Base-by-base conservation (phyloP, 352 stramenopile genomes). In the Thraustotheca clavata region DNA sequence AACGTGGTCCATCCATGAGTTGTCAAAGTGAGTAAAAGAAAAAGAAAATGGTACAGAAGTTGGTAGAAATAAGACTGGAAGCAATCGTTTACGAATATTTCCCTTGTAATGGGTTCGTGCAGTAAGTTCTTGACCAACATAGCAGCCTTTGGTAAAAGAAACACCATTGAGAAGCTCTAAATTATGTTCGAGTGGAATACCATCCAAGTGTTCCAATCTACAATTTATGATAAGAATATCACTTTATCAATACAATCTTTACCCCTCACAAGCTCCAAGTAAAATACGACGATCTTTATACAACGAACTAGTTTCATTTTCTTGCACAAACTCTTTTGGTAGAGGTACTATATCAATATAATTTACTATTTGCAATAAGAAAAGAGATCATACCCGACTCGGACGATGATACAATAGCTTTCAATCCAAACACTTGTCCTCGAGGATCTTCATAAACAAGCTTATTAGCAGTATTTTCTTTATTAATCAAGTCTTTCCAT, bases 81-180 rank as follows among this genome's bases (percentile, higher is more conserved):
- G 69, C 49, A 90, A 75, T 34, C 86, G 79, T 68, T 94, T 94
- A 26, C 86, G 80, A 11, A 94, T 82, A 65, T 85, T 92, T 39
- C 83, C 86, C 67, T 94, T 94, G 69, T 96, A 98, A 60, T 98
- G 90, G 35, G 94, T 97, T 32, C 94, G 77, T 26, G 94, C 93
- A 0, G 88, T 97, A 29, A 98, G 79, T 68, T 98, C 94, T 74
- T 98, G 94, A 1, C 94, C 94, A 16, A 98, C 77, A 69, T 98
- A 98, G 79, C 94, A 98, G 6, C 94, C 94, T 72, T 98, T 98
- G 36, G 77, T 74, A 72, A 98, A 98, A 14, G 77, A 92, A 33
- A 98, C 86, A 32, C 86, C 89, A 47, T 83, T 73, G 34, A 98
- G 69, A 33, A 96, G 74, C 39, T 98, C 93, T 1, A 98, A 70